Conservation (phyloP, 2,329 filamentous ascomycete genomes). For the Ophiostoma ulmi region DNA sequence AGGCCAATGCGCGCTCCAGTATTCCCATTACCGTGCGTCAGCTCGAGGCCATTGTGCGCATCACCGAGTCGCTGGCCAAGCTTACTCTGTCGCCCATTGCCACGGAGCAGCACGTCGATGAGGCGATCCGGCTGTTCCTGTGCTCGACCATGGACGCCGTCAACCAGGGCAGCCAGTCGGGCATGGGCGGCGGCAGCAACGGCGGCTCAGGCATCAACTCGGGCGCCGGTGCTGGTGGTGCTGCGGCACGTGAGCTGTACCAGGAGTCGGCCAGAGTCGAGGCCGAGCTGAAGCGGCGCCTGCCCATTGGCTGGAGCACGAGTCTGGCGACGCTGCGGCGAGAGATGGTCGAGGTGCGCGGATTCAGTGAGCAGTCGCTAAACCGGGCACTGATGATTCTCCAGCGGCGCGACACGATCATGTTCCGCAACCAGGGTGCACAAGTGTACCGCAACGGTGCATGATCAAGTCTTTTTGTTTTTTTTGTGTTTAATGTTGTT, state of each 20-base stretch:
- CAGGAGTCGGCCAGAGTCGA: constrained; percentile 85
- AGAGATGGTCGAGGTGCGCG: constrained; percentile 88
- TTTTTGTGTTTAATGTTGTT: neutral
- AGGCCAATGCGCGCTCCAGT: constrained; percentile 82
- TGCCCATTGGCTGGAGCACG: constrained; percentile 95
- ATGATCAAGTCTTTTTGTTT: constrained; percentile 32
- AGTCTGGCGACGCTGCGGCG: constrained; percentile 77
- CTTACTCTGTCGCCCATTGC: constrained; percentile 79
- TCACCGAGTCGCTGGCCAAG: constrained; percentile 93
- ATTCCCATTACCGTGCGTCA: constrained; percentile 98
- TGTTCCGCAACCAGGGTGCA: constrained; percentile 69
- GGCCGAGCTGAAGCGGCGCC: constrained; percentile 75
- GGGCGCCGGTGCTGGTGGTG: constrained; percentile 40
- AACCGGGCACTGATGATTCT: constrained; percentile 80
- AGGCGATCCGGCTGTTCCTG: constrained; percentile 93
- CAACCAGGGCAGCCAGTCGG: constrained; percentile 63
- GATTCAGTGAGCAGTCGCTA: constrained; percentile 80
- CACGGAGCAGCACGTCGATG: constrained; percentile 87
- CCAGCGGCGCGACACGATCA: constrained; percentile 80
- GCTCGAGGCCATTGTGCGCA: constrained; percentile 93
- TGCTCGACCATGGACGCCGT: constrained; percentile 98
- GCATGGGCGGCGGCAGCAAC: constrained; percentile 18
- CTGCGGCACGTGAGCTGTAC: constrained; percentile 81
- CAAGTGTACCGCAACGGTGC: constrained; percentile 71
- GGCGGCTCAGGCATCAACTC: constrained; percentile 44